Conservation (phyloP, 495 filamentous ascomycete genomes). For the Tetracladium marchalianum region DNA sequence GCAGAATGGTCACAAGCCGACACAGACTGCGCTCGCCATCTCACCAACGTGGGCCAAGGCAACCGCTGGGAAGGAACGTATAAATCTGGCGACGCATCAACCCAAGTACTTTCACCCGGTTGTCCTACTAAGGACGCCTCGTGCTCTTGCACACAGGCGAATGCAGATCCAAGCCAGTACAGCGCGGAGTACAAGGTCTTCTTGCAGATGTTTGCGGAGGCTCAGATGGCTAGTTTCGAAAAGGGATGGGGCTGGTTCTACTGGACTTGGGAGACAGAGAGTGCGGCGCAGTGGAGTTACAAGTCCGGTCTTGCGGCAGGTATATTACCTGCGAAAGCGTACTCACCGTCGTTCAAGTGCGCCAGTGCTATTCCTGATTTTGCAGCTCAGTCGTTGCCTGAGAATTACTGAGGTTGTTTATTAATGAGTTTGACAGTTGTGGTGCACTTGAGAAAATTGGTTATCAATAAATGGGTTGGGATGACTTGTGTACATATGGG, state of each 20-base stretch:
- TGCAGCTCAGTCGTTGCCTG: constrained; percentile 39
- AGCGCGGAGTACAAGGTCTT: constrained; percentile 71
- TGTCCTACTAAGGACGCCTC: constrained; percentile 54
- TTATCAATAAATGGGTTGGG: too few relatives aligned
- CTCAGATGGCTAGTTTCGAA: constrained; percentile 90
- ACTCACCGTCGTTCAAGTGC: constrained; percentile 68
- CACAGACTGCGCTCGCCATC: constrained; percentile 80
- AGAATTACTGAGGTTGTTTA: constrained; percentile 48
- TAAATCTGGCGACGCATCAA: constrained; percentile 43
- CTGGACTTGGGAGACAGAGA: constrained; percentile 86
- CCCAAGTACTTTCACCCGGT: constrained; percentile 45
- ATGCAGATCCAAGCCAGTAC: constrained; percentile 60
- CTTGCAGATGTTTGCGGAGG: constrained; percentile 81
- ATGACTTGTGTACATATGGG: too few relatives aligned
- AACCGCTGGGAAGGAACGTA: constrained; percentile 84
- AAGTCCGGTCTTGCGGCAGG: constrained; percentile 74
- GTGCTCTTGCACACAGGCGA: constrained; percentile 70
- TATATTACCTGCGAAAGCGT: constrained; percentile 73
- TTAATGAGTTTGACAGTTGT: background rate
- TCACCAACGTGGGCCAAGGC: constrained; percentile 86
- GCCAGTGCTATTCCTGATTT: constrained; percentile 60
- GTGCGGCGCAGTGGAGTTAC: constrained; percentile 87
- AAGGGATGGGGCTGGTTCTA: constrained; percentile 95
- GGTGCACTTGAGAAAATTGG: background rate
- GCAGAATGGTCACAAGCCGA: constrained; percentile 98